Conservation (phyloP, 2,329 filamentous ascomycete genomes). For the Hypoxylon sp. region DNA sequence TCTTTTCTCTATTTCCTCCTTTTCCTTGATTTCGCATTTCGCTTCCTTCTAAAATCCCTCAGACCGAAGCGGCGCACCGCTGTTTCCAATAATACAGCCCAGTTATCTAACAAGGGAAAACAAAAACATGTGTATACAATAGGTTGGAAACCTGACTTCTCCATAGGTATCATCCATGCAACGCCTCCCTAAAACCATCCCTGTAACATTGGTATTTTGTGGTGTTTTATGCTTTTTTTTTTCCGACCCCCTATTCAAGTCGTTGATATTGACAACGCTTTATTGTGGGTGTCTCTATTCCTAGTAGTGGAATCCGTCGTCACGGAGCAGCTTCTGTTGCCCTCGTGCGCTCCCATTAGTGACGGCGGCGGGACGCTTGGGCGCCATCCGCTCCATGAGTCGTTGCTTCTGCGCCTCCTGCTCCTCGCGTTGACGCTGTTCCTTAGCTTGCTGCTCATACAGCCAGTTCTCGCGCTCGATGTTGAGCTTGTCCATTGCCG, state of each 20-base stretch:
- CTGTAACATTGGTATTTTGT: too few relatives aligned
- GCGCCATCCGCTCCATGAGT: conserved; percentile 52
- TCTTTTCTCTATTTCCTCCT: conserved; percentile 3
- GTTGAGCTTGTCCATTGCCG: conserved; percentile 44
- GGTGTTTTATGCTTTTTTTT: conserved; percentile 14
- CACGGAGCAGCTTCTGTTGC: conserved; percentile 49
- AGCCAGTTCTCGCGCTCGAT: conserved; percentile 41
- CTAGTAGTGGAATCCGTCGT: conserved; percentile 51
- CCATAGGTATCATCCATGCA: conserved; percentile 25
- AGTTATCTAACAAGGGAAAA: conserved; percentile 24
- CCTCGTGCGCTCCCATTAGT: conserved; percentile 45
- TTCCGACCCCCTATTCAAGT: conserved; percentile 23
- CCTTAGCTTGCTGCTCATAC: conserved; percentile 50
- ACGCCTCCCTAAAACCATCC: conserved; percentile 17
- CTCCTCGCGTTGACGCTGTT: conserved; percentile 47
- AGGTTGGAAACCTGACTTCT: conserved; percentile 11
- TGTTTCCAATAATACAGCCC: conserved; percentile 9
- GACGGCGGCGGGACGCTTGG: conserved; percentile 49
- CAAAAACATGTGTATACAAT: conserved; percentile 11
- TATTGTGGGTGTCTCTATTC: conserved; percentile 45
- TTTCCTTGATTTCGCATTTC: conserved; percentile 2
- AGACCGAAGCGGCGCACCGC: conserved; percentile 10
- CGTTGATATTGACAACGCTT: conserved; percentile 9
- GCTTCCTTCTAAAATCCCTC: conserved; percentile 17
- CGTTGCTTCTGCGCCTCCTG: conserved; percentile 50